Conservation (phyloP, 192 early-diverging fungal genomes). For the Rhizophagus clarus region DNA sequence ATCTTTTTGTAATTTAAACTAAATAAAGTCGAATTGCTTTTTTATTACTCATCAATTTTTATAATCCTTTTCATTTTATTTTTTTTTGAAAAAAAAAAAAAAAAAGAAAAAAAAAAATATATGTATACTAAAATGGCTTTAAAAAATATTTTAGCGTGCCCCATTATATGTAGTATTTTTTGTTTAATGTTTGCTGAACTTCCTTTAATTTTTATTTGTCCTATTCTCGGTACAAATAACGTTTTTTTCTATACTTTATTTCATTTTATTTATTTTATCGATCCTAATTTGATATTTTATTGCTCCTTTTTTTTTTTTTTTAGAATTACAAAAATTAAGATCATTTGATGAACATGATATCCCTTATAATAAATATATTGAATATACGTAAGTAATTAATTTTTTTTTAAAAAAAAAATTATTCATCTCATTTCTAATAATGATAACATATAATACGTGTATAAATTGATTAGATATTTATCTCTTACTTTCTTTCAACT, state of each 20-base stretch:
- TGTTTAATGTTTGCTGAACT: neutral
- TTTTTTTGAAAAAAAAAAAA: neutral
- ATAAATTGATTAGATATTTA: neutral
- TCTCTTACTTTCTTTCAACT: neutral
- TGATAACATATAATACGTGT: too few species aligned
- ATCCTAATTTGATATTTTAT: neutral
- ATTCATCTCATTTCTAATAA: too few species aligned
- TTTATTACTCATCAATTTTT: neutral
- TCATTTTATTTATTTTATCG: neutral
- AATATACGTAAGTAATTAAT: neutral
- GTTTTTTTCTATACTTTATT: neutral
- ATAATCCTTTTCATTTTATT: neutral
- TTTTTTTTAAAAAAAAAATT: too few species aligned
- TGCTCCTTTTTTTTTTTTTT: neutral
- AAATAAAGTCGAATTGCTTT: too few species aligned
- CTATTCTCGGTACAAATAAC: neutral
- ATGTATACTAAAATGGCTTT: neutral
- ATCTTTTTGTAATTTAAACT: too few species aligned
- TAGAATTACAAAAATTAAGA: neutral
- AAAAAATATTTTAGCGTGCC: neutral
- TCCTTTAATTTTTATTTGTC: neutral
- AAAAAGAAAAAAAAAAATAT: neutral
- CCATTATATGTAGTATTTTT: neutral
- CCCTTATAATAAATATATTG: neutral
- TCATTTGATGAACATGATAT: neutral